These are phyloP conservation scores for Austropuccinia psidii DNA, from an alignment of 1,284 basidiomycete genomes.

Conservation along the genomic window DNA sequence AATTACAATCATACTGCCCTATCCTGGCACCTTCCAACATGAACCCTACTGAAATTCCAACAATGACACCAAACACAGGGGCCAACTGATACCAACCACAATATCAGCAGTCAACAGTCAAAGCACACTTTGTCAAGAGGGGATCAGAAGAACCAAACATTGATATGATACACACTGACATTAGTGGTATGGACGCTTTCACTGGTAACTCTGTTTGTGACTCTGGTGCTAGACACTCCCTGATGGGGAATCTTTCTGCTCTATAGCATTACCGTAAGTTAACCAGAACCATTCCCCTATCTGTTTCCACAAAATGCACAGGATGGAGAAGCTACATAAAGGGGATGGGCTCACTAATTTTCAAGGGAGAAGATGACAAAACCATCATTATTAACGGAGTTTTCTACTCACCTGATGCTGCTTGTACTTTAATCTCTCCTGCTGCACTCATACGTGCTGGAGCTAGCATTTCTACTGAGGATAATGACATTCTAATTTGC, in stretches of 20 bases:
- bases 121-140: neutral
- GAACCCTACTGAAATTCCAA: too few species aligned
- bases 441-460: neutral
- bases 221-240: slow-evolving; percentile 11
- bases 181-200: neutral
- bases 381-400: neutral
- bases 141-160: neutral
- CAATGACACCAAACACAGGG: too few species aligned
- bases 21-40: neutral
- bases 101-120: neutral
- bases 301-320: neutral
- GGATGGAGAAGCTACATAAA: neutral
- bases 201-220: neutral
- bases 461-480: too few species aligned
- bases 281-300: neutral
- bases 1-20: neutral
- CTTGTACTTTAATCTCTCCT: neutral
- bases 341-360: neutral
- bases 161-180: neutral
- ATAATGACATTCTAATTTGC: too few species aligned
- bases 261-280: neutral
- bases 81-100: neutral
- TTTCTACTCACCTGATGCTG: neutral
- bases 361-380: neutral
- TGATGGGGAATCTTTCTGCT: neutral